Percentiles rank a stretch among this genome's conserved stretches.
phyloP scores from a whole-genome alignment of 1,284 basidiomycete genomes.

The Fomitopsis betulina region DNA sequence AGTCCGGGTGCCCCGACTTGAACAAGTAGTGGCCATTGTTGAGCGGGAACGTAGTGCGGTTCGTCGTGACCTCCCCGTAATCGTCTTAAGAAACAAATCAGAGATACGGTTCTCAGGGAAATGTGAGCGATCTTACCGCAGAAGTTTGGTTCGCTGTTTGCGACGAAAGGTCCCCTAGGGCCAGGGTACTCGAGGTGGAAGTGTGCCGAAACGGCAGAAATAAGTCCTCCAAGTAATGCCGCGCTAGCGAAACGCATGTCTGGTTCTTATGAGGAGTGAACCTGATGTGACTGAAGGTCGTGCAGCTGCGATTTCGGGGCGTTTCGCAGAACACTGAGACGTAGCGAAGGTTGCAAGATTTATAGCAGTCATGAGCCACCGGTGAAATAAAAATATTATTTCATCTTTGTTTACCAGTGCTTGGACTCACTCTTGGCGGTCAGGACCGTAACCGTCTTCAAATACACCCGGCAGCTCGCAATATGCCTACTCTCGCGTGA shows the following conservation, averaged over 20 bases:
- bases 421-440: conserved; percentile 8
- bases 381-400: conserved; percentile 26
- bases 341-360: not conserved
- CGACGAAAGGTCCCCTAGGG: conserved; percentile 54
- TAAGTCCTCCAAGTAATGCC: conserved; percentile 22
- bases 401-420: conserved; percentile 22
- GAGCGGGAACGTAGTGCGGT: conserved; percentile 63
- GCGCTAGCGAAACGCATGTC: conserved; percentile 32
- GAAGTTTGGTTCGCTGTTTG: conserved; percentile 51
- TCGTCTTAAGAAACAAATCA: conserved; percentile 37
- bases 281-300: not conserved
- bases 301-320: conserved; percentile 3
- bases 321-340: conserved; percentile 5
- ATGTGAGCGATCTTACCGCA: conserved; percentile 38
- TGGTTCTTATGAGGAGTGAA: not conserved
- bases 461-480: not conserved
- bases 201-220: conserved; percentile 49
- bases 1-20: conserved; percentile 52
- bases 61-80: conserved; percentile 37
- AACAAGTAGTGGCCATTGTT: conserved; percentile 48
- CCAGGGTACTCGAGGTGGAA: conserved; percentile 67
- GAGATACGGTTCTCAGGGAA: not conserved
- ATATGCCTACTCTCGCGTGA: no score
- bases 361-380: conserved; percentile 4
- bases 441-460: not conserved